Conservation (phyloP, 2,329 filamentous ascomycete species). For the Fusarium proliferatum region DNA sequence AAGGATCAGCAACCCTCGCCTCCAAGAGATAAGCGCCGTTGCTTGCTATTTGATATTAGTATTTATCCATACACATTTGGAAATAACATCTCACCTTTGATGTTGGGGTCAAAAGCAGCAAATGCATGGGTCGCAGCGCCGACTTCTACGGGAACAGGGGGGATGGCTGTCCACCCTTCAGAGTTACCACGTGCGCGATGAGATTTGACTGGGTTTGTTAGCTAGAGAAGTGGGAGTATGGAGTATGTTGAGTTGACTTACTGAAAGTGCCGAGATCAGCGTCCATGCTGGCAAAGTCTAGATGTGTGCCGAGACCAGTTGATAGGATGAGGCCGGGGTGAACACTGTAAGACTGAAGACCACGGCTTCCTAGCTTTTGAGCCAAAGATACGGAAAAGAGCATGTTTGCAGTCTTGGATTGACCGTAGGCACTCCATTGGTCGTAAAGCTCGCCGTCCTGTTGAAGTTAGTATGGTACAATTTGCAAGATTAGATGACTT, state of each 20-base stretch:
- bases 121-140: conserved; percentile 50
- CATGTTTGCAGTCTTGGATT: conserved; percentile 54
- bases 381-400: conserved; percentile 49
- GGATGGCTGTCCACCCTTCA: conserved; percentile 36
- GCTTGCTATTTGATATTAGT: conserved; percentile 33
- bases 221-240: not conserved
- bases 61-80: fast-evolving
- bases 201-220: conserved; percentile 16
- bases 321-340: conserved; percentile 48
- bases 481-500: conserved; percentile 12
- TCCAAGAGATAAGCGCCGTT: conserved; percentile 50
- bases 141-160: conserved; percentile 41
- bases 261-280: conserved; percentile 32
- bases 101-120: conserved; percentile 53
- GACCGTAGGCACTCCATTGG: conserved; percentile 52
- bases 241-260: not conserved
- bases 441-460: conserved; percentile 47
- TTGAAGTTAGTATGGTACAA: conserved; percentile 28
- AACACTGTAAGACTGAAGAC: conserved; percentile 49
- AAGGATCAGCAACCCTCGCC: conserved; percentile 48
- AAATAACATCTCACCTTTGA: conserved; percentile 35
- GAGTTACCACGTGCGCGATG: conserved; percentile 41
- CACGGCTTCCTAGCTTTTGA: conserved; percentile 46
- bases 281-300: conserved; percentile 31
- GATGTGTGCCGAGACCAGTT: conserved; percentile 38